Evolutionary conservation across 768 basidiomycete species (phyloP).

Genomic region (Tricholoma matsutake): DNA sequence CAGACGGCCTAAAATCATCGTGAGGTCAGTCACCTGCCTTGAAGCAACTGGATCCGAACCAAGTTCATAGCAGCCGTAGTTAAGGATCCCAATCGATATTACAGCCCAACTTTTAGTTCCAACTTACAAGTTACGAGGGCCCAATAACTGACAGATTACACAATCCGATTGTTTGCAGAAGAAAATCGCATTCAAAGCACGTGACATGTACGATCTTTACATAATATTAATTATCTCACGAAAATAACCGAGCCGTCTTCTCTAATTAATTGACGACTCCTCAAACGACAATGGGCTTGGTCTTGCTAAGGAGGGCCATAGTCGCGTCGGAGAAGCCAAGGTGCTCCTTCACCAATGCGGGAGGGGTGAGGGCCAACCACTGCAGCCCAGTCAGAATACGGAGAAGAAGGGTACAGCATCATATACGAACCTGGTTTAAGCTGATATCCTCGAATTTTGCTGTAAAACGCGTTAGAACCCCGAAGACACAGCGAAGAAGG

Average conservation of each 20-base stretch:
- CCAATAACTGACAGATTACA: background rate
- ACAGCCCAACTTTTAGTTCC: background rate
- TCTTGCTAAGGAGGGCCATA: constrained; percentile 35
- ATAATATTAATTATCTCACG: too few species aligned
- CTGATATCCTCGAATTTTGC: constrained; percentile 20
- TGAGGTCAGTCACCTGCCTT: too few species aligned
- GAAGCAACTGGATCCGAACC: too few species aligned
- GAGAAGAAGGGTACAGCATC: background rate
- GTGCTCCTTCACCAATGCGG: constrained; percentile 43
- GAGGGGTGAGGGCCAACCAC: constrained; percentile 42
- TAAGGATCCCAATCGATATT: background rate
- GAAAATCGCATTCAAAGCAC: background rate
- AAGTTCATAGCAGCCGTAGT: too few species aligned
- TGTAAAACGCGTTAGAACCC: constrained; percentile 9
- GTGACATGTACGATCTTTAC: background rate
- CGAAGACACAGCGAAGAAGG: constrained; percentile 10
- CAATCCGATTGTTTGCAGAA: background rate
- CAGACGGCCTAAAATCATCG: too few species aligned
- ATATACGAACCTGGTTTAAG: constrained; percentile 30
- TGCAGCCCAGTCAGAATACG: background rate
- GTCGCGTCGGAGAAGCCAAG: constrained; percentile 38
- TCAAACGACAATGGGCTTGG: constrained; percentile 37
- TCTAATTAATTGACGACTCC: constrained; percentile 2
- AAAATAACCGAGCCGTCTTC: background rate
- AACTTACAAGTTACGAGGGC: background rate